phyloP scores from a whole-genome alignment of 495 filamentous ascomycete genomes.

The Trichoderma erinaceum region DNA sequence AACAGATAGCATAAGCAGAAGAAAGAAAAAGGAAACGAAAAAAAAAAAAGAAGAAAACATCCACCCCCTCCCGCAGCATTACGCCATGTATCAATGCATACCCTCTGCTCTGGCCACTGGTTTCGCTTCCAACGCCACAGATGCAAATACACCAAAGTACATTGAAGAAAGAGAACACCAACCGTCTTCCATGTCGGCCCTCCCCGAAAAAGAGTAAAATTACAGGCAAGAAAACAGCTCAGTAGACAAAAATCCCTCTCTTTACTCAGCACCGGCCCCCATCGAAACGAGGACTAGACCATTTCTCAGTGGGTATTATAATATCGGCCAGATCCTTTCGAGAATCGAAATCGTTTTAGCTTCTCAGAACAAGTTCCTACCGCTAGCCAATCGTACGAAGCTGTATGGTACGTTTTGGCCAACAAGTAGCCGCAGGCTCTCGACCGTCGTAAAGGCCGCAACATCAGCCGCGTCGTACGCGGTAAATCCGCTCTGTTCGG shows the following conservation, averaged over 20 bases:
- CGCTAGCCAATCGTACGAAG: conserved; percentile 73
- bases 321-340: background rate
- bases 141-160: background rate
- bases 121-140: conserved; percentile 1
- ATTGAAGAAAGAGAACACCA: background rate
- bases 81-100: background rate
- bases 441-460: conserved; percentile 73
- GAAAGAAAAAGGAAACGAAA: background rate
- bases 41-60: background rate
- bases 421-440: conserved; percentile 68
- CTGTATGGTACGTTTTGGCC: conserved; percentile 83
- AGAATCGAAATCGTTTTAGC: conserved; percentile 5
- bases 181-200: background rate
- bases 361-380: conserved; percentile 58
- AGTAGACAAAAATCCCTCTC: background rate
- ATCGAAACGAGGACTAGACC: background rate
- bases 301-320: background rate
- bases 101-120: background rate
- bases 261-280: background rate
- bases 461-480: conserved; percentile 74
- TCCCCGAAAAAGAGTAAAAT: background rate
- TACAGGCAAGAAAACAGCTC: background rate
- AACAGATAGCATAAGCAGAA: background rate
- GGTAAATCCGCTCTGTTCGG: conserved; percentile 65
- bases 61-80: background rate